Evolutionary conservation across 1,139 yeast genomes (phyloP).

Genomic region (Debaryomyces psychrophilus): DNA sequence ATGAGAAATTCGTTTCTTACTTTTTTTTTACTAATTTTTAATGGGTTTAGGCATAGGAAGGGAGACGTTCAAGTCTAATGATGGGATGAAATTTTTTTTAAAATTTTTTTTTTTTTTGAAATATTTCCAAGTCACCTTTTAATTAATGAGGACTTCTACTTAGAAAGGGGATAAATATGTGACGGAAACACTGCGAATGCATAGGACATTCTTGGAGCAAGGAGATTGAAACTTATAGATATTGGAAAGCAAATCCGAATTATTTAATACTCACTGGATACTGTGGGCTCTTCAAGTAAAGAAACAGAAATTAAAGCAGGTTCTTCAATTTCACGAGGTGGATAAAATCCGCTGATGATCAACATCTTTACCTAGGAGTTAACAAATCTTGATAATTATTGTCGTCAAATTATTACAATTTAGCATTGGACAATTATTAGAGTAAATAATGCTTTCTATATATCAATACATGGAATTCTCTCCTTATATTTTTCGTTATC

Average conservation of each 20-base stretch:
- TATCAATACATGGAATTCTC: slow-evolving; percentile 13
- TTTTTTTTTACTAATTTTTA: slow-evolving; percentile 8
- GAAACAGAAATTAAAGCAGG: slow-evolving; percentile 3
- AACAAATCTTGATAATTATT: slow-evolving; percentile 9
- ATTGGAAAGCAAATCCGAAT: slow-evolving; percentile 12
- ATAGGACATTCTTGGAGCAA: slow-evolving; percentile 6
- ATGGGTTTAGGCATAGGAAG: slow-evolving; percentile 11
- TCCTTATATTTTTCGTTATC: slow-evolving; percentile 14
- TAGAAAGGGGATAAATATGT: slow-evolving; percentile 8
- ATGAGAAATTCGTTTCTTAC: slow-evolving; percentile 15
- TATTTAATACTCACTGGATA: slow-evolving; percentile 12
- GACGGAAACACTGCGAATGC: slow-evolving; percentile 10
- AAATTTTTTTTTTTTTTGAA: slow-evolving; percentile 7
- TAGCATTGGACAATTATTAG: slow-evolving; percentile 9
- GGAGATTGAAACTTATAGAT: slow-evolving; percentile 12
- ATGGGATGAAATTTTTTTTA: slow-evolving; percentile 5
- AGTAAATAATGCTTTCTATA: slow-evolving; percentile 16
- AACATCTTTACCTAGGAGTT: slow-evolving; percentile 6
- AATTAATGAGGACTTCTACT: slow-evolving; percentile 6
- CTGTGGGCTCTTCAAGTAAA: slow-evolving; percentile 7
- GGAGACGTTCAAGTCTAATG: slow-evolving; percentile 2
- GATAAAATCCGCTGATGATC: not conserved
- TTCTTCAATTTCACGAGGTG: slow-evolving; percentile 4
- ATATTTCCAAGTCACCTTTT: slow-evolving; percentile 2
- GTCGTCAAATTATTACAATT: slow-evolving; percentile 9